Conservation (phyloP, 306 rosid genomes). For the Senna tora region DNA sequence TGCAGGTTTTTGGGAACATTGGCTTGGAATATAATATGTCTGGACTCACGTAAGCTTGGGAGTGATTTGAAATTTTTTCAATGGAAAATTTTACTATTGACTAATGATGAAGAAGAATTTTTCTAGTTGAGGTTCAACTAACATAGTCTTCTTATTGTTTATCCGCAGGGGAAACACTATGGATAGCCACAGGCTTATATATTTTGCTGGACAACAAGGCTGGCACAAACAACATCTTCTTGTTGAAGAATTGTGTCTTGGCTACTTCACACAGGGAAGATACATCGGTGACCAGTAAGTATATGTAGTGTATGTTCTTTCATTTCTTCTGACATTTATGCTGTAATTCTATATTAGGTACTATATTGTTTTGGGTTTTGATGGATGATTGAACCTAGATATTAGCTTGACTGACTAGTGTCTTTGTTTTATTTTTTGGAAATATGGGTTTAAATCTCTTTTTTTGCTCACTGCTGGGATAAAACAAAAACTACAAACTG, state of each 20-base stretch:
- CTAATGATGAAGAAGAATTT: not conserved
- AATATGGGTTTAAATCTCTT: not conserved
- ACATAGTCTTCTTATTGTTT: slow-evolving; percentile 34
- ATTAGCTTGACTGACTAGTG: not conserved
- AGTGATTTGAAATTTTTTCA: slow-evolving; percentile 33
- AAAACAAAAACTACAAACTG: not conserved
- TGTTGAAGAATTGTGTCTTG: slow-evolving; percentile 74
- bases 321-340: not conserved
- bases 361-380: not conserved
- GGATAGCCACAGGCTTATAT: slow-evolving; percentile 90
- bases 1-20: slow-evolving; percentile 65
- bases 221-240: slow-evolving; percentile 75
- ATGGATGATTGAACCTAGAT: slow-evolving; percentile 6
- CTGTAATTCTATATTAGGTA: not conserved
- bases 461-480: not conserved
- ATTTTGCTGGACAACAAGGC: slow-evolving; percentile 73
- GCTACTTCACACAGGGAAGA: slow-evolving; percentile 87
- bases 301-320: not conserved
- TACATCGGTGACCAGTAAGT: slow-evolving; percentile 83
- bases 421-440: too few species aligned
- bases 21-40: slow-evolving; percentile 62
- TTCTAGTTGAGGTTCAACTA: slow-evolving; percentile 23
- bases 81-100: not conserved
- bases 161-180: slow-evolving; percentile 86
- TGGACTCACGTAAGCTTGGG: slow-evolving; percentile 80